phyloP scores from a whole-genome alignment of 192 early-diverging fungal species.

The Coemansia sp. region DNA sequence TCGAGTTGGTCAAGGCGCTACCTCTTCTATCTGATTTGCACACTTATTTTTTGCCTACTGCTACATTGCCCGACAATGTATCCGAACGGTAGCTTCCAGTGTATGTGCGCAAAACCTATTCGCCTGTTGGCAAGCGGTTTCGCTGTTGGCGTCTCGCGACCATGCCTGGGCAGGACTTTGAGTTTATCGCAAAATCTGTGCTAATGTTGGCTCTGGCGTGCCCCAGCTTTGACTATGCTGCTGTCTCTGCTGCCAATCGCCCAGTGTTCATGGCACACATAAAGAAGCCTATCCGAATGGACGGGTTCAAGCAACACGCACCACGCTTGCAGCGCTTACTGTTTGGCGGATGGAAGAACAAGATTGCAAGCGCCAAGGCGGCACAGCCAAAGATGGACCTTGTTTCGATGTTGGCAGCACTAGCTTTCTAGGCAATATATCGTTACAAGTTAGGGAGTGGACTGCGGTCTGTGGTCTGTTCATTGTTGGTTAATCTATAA shows the following conservation, averaged over 20 bases:
- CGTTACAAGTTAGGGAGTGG: too few species aligned
- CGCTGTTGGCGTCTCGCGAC: neutral
- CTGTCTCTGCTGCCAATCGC: neutral
- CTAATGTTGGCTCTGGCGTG: neutral
- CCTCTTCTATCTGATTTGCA: neutral
- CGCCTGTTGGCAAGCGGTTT: neutral
- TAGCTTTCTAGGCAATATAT: neutral
- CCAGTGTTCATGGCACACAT: neutral
- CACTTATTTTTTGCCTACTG: neutral
- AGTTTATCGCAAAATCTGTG: neutral
- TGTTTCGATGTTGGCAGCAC: neutral
- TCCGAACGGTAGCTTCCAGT: neutral
- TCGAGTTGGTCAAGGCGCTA: neutral
- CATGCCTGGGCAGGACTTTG: neutral
- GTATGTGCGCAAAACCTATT: neutral
- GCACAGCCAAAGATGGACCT: neutral
- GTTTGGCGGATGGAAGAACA: neutral
- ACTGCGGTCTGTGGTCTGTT: neutral
- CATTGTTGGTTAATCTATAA: neutral
- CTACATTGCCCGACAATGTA: neutral
- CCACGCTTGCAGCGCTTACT: neutral
- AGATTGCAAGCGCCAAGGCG: neutral
- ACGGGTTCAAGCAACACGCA: neutral
- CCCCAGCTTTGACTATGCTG: neutral
- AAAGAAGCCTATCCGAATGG: neutral